Percentiles rank a stretch among this genome's conserved stretches.
Conservation (phyloP, 352 stramenopile species). For the Globisporangium nagaii region DNA sequence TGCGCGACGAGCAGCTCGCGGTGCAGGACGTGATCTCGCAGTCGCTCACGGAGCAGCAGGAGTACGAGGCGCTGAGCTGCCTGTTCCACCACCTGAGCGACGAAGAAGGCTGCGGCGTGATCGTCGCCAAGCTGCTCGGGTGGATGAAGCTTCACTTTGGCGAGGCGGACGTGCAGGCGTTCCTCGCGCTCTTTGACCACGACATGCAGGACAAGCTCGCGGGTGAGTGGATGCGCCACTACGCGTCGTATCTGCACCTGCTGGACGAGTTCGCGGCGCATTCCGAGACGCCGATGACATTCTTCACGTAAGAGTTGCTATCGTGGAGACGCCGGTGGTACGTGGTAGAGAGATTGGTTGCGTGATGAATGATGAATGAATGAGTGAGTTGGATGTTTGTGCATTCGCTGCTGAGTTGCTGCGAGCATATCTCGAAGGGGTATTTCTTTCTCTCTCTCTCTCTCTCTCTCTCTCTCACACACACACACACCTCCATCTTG, state of each 20-base stretch:
- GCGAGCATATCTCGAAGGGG: no score
- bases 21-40: constrained; percentile 49
- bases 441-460: no score
- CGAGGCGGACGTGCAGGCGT: constrained; percentile 40
- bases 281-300: constrained; percentile 51
- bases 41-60: constrained; percentile 39
- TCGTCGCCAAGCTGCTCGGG: constrained; percentile 57
- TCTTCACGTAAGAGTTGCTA: constrained; percentile 42
- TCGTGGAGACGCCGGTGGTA: no score
- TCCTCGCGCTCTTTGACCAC: constrained; percentile 43
- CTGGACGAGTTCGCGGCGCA: constrained; percentile 65
- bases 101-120: constrained; percentile 37
- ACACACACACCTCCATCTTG: no score
- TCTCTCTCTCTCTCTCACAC: no score
- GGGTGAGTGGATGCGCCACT: constrained; percentile 67
- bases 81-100: constrained; percentile 60
- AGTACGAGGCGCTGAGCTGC: constrained; percentile 57
- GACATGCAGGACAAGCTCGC: constrained; percentile 51
- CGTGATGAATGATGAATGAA: no score
- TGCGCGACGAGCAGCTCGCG: constrained; percentile 44
- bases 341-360: no score
- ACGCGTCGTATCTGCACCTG: constrained; percentile 54
- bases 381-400: no score
- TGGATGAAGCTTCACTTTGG: constrained; percentile 62
- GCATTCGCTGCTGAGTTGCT: no score